Base-by-base conservation (phyloP, 331 rosid genomes). In the Spiraea crenata region DNA sequence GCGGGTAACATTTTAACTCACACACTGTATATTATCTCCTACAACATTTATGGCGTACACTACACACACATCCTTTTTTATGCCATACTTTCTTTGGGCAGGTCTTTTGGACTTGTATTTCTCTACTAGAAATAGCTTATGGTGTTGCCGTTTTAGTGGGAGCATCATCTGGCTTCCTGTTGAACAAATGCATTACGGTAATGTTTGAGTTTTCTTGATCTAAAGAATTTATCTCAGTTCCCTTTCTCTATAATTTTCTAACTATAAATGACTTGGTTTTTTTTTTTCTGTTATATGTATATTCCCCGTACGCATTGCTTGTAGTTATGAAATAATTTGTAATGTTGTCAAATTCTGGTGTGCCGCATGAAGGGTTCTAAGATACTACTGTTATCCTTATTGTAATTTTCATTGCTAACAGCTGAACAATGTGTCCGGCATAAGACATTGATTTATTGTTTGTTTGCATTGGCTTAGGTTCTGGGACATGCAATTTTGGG, bases 81-180 rank as follows among this genome's bases (percentile, higher is more conserved):
- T 60, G 40, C 17, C 73, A 82, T 67, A 78, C 70, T 75, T 44
- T 45, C 68, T 17, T 81, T 77, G 74, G 63, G 48, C 86, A 95
- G 96, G 97, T 91, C 20, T 95, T 95, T 73, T 95, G 99, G 97
- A 86, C 74, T 76, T 95, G 99, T 71, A 92, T 95, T 69, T 70
- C 80, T 11, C 92, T 95, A 72, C 97, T 95, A 79, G 88, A 89
- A 88, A 74, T 89, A 74, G 97, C 97, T 69, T 95, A 95, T 69
- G 78, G 85, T 44, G 85, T 82, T 49, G 93, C 99, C 63, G 74
- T 95, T 79, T 51, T 86, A 16, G 84, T 89, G 70, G 97, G 99
- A 73, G 88, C 83, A 74, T 75, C 88, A 57, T 91, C 97, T 59
- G 76, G 92, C 75, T 82, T 73, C 80, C 74, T 80, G 42, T 86